phyloP scores from a whole-genome alignment of 2,329 filamentous ascomycete species.

The Gliomastix tumulicola region DNA sequence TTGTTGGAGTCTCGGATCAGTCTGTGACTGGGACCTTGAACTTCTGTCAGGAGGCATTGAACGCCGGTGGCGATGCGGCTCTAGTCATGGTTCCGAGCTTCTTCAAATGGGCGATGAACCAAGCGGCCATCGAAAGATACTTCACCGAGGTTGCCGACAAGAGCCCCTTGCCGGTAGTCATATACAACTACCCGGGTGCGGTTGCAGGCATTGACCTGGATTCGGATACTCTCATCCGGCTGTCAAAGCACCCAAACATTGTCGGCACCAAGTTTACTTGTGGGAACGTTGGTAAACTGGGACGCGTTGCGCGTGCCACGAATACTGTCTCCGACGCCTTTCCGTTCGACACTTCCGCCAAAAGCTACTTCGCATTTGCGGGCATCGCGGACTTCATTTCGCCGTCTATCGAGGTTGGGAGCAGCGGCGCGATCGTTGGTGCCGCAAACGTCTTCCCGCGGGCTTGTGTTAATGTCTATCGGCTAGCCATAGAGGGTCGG shows the following conservation, averaged over 20 bases:
- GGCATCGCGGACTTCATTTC: conserved; percentile 11
- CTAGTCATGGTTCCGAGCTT: conserved; percentile 10
- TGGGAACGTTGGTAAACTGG: conserved; percentile 54
- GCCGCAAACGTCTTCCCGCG: conserved; percentile 12
- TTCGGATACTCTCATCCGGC: conserved; percentile 11
- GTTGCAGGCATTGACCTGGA: conserved; percentile 12
- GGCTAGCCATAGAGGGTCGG: conserved; percentile 8
- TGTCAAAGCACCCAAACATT: conserved; percentile 55
- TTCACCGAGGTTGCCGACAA: conserved; percentile 8
- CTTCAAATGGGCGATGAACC: conserved; percentile 11
- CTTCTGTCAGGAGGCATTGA: conserved; percentile 6
- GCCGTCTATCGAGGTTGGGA: conserved; percentile 7
- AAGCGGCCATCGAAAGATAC: conserved; percentile 5
- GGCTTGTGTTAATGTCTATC: conserved; percentile 11
- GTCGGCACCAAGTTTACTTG: conserved; percentile 44
- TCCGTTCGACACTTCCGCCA: no score
- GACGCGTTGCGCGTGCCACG: conserved; percentile 36
- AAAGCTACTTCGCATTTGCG: conserved; percentile 9
- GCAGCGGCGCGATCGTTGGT: conserved; percentile 10
- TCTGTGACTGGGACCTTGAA: conserved; percentile 9
- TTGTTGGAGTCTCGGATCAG: conserved; percentile 10
- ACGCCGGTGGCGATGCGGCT: conserved; percentile 8
- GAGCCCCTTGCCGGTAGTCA: conserved; percentile 11
- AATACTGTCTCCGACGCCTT: conserved; percentile 3
- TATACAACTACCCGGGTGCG: conserved; percentile 15